Base-by-base conservation (phyloP, 1,139 yeast species). In the Geotrichum reessii region DNA sequence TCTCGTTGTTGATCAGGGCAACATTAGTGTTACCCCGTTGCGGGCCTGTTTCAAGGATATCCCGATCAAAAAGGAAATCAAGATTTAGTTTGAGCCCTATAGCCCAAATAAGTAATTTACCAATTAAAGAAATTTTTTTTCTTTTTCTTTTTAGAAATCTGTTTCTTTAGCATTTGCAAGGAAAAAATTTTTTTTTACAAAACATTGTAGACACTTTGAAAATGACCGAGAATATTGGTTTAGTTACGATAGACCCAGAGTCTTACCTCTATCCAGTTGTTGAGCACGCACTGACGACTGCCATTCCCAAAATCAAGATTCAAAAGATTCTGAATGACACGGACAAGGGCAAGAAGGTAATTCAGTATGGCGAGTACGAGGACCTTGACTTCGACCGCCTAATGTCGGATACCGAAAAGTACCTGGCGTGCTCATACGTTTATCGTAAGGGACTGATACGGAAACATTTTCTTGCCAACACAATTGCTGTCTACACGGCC, bases 361-460 rank as follows among this genome's bases (percentile, higher is more conserved):
- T 91, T 66, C 96, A 91, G 63, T 91, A 83, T 69, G 93, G 90
- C 14, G 98, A 93, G 58, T 93, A 93, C 69, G 99, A 93, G 70
- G 92, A 88, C 58, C 73, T 92, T 27, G 88, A 92, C 67, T 81
- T 91, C 66, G 97, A 91, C 67, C 65, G 75, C 54, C 69, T 82
- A 48, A 74, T 81, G 62, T 68, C 75, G 14, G 72, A 75, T 46
- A 37, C 44, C 7, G 69, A 75, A 0, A 74, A 78, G 33, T 92
- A 90, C 71, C 76, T 84, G 61, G 79, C 87, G 1, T 90, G 95
- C 63, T 84, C 97, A 1, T 92, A 89, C 71, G 82, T 91, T 50
- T 92, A 87, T 62, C 67, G 78, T 14, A 93, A 93, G 71, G 96
- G 93, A 0, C 75, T 93, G 58, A 93, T 93, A 56, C 80, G 99